These are phyloP conservation scores for Suillus plorans DNA, from an alignment of 768 basidiomycete species.

Conservation along the genomic window DNA sequence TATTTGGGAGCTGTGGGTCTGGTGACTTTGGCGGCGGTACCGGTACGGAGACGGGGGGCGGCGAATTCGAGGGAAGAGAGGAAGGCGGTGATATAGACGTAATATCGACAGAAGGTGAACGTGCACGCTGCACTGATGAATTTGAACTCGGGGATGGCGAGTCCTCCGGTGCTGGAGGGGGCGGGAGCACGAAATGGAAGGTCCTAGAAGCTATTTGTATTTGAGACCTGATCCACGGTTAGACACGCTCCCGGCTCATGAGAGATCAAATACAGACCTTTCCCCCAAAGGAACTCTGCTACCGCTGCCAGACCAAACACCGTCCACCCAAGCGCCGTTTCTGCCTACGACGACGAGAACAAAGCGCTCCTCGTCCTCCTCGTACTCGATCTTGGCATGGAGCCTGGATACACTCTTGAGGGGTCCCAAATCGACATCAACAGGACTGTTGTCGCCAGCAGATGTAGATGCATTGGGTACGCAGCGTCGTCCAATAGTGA, in stretches of 20 bases:
- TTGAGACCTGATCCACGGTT: constrained; percentile 63
- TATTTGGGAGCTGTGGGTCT: constrained; percentile 59
- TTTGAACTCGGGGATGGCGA: constrained; percentile 79
- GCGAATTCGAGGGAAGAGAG: constrained; percentile 75
- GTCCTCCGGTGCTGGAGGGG: constrained; percentile 76
- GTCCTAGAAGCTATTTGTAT: constrained; percentile 97
- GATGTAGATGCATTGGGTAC: constrained; percentile 60
- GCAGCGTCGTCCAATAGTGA: constrained; percentile 92
- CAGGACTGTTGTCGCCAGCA: constrained; percentile 47
- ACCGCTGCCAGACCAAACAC: constrained; percentile 91
- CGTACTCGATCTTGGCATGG: constrained; percentile 94
- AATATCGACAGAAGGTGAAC: constrained; percentile 82
- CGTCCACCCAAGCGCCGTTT: constrained; percentile 98
- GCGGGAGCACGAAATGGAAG: constrained; percentile 95
- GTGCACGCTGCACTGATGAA: constrained; percentile 62
- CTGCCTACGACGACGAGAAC: constrained; percentile 90
- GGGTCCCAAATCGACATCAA: constrained; percentile 91
- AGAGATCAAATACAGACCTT: constrained; percentile 48
- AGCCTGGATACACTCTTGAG: constrained; percentile 97
- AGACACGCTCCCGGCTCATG: constrained; percentile 2
- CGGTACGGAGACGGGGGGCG: constrained; percentile 52
- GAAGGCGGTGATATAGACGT: constrained; percentile 82
- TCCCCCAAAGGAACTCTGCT: constrained; percentile 83
- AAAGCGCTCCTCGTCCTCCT: constrained; percentile 86
- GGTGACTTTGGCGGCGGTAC: constrained; percentile 47